Percentiles rank a stretch among this genome's conserved stretches.
phyloP scores from a whole-genome alignment of 108 stramenopile genomes.

The Seminavis robusta region DNA sequence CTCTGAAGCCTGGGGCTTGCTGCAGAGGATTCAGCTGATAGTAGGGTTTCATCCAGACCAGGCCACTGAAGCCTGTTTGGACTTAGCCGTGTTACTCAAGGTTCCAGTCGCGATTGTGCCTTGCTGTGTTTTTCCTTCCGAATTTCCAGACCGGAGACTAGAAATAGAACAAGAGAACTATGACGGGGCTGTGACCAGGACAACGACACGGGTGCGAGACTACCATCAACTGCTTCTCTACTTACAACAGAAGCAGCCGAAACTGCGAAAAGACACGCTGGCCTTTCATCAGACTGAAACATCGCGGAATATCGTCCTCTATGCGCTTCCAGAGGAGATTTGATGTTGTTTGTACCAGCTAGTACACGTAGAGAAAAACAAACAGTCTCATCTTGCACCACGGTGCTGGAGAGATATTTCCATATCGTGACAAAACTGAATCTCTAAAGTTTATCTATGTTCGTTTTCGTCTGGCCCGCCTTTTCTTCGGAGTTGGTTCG shows the following conservation, averaged over 20 bases:
- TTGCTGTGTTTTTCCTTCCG: constrained; percentile 73
- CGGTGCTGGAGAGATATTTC: too few relatives aligned
- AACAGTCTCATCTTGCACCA: too few relatives aligned
- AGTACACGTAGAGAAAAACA: too few relatives aligned
- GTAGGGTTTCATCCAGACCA: constrained; percentile 91
- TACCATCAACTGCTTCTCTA: constrained; percentile 55
- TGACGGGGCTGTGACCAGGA: background rate
- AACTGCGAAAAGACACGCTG: constrained; percentile 25
- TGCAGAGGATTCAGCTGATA: constrained; percentile 35
- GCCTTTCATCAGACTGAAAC: constrained; percentile 57
- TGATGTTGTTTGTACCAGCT: too few relatives aligned
- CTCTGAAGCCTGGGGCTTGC: constrained; percentile 12
- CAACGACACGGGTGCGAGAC: constrained; percentile 18
- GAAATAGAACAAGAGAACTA: constrained; percentile 10
- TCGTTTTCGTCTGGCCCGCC: too few relatives aligned
- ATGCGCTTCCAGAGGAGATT: constrained; percentile 52
- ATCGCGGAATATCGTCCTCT: constrained; percentile 59
- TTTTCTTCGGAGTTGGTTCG: too few relatives aligned
- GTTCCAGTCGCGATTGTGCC: constrained; percentile 72
- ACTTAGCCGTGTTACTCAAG: constrained; percentile 48
- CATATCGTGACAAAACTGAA: too few relatives aligned
- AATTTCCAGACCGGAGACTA: constrained; percentile 56
- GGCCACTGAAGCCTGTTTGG: constrained; percentile 76
- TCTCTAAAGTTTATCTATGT: too few relatives aligned
- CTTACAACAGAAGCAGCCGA: constrained; percentile 27